Conservation (phyloP, 2,329 filamentous ascomycete genomes). For the Cercospora brassicicola region DNA sequence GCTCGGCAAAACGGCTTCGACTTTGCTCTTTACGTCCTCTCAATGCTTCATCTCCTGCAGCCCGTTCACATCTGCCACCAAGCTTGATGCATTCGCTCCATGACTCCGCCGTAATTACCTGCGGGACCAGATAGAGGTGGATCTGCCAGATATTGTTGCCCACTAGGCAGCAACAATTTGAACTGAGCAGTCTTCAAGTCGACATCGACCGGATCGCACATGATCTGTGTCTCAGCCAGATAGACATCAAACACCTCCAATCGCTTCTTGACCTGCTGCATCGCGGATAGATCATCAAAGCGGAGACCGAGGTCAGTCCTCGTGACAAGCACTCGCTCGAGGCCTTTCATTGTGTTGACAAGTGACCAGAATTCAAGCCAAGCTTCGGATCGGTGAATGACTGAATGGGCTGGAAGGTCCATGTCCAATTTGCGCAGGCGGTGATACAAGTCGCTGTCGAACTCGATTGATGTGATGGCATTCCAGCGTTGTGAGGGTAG, state of each 20-base stretch:
- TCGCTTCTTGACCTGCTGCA: background rate
- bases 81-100: background rate
- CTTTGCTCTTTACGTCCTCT: background rate
- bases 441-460: background rate
- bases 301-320: background rate
- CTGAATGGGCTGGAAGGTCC: background rate
- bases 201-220: background rate
- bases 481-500: background rate
- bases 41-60: background rate
- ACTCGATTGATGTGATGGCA: slow-evolving; percentile 5
- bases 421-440: background rate
- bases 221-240: background rate
- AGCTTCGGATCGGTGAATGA: background rate
- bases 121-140: background rate
- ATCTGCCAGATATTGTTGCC: background rate
- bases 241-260: background rate
- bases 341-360: background rate
- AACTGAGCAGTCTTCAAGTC: slow-evolving; percentile 2
- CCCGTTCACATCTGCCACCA: slow-evolving; percentile 1
- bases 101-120: background rate
- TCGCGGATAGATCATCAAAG: background rate
- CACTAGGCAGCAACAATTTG: background rate
- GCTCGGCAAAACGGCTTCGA: background rate
- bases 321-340: background rate
- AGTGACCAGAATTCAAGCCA: background rate